Evolutionary conservation across 1,139 yeast species (phyloP).

Genomic region (Blastobotrys niveus): DNA sequence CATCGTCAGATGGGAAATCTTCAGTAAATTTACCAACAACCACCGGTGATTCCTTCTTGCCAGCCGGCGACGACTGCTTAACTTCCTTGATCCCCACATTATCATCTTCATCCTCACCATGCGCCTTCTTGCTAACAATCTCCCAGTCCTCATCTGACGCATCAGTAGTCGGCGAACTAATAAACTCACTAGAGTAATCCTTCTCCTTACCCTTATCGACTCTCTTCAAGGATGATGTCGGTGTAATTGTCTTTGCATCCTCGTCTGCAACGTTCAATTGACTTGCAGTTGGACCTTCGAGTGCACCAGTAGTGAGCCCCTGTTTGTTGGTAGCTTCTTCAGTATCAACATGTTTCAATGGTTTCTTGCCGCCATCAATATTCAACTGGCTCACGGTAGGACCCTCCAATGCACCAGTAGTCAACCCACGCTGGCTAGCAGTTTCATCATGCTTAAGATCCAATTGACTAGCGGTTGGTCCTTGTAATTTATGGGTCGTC

Average conservation of each 20-base stretch:
- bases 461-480: conserved; percentile 2
- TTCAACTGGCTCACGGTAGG: conserved; percentile 1
- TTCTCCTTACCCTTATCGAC: conserved; percentile 5
- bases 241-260: background rate
- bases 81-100: conserved; percentile 5
- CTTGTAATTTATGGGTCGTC: conserved; percentile 4
- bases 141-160: conserved; percentile 12
- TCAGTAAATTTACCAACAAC: conserved; percentile 2
- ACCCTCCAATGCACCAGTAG: conserved; percentile 7
- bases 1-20: conserved; percentile 1
- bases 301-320: conserved; percentile 6
- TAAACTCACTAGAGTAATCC: conserved; percentile 1
- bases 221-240: background rate
- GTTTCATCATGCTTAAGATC: background rate
- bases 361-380: background rate
- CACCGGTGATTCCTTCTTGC: background rate
- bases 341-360: background rate
- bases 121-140: conserved; percentile 11
- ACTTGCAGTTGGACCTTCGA: conserved; percentile 9
- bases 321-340: background rate
- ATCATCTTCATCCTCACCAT: conserved; percentile 13
- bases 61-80: conserved; percentile 2
- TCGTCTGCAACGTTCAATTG: background rate
- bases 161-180: background rate
- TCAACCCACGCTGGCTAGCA: conserved; percentile 1